A percentile compares a stretch with the other conserved stretches of the same genome.
Conservation (phyloP, 2,329 filamentous ascomycete species). For the Talaromyces islandicus region DNA sequence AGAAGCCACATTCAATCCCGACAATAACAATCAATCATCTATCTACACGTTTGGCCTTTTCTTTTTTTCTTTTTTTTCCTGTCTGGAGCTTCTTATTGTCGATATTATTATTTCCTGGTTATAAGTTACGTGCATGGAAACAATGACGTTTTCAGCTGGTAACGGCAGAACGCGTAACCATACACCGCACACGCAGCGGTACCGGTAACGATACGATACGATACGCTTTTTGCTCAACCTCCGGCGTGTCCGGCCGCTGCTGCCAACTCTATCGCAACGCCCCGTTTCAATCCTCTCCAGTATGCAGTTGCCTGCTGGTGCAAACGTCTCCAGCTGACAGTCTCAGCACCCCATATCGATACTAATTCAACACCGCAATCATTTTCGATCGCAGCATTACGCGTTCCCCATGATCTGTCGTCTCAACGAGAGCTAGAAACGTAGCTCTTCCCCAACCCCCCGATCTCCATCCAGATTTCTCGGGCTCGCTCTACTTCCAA, state of each 20-base stretch:
- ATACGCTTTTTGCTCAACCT: neutral
- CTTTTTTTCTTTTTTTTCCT: too few species aligned
- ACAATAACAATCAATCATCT: neutral
- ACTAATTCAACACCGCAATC: neutral
- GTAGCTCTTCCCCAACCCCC: conserved; percentile 6
- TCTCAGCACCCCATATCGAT: neutral
- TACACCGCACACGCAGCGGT: neutral
- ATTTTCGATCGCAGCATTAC: neutral
- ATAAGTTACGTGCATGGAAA: too few species aligned
- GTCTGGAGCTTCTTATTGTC: too few species aligned
- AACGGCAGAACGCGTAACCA: neutral
- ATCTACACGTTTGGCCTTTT: too few species aligned
- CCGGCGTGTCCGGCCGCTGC: neutral
- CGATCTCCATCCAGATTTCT: neutral
- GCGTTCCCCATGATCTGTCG: conserved; percentile 3
- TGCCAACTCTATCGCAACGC: neutral
- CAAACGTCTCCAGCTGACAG: neutral
- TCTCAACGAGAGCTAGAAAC: conserved; percentile 7
- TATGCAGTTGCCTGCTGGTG: neutral
- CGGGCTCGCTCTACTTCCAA: neutral
- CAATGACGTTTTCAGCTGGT: neutral
- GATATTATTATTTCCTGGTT: too few species aligned
- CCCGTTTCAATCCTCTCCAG: neutral
- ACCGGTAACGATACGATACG: conserved; percentile 3
- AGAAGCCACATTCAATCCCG: neutral